Evolutionary conservation across 2,329 filamentous ascomycete species (phyloP).

Genomic region (Zymoseptoria passerinii): DNA sequence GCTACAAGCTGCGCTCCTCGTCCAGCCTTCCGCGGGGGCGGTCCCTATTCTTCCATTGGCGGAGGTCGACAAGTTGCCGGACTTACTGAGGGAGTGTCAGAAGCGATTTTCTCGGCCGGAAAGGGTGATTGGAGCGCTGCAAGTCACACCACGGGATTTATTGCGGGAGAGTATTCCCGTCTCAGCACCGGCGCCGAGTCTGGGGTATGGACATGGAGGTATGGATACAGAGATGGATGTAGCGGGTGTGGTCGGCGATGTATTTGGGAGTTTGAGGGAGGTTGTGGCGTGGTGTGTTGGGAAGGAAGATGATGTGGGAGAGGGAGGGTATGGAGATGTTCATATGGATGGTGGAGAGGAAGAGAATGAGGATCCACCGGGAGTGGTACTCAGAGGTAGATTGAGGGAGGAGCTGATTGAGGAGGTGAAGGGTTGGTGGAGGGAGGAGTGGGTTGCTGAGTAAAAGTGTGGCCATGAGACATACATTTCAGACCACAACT

Average conservation of each 20-base stretch:
- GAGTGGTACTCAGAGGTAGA: not conserved
- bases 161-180: not conserved
- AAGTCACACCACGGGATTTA: not conserved
- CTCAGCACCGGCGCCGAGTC: too few relatives aligned
- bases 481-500: too few relatives aligned
- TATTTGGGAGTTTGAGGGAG: not conserved
- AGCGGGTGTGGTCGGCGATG: not conserved
- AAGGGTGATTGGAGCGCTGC: slow-evolving; percentile 16
- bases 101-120: slow-evolving; percentile 4
- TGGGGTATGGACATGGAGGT: too few relatives aligned
- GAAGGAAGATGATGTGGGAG: not conserved
- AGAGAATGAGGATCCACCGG: slow-evolving; percentile 24
- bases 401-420: slow-evolving; percentile 25
- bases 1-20: slow-evolving; percentile 23
- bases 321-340: slow-evolving; percentile 11
- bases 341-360: slow-evolving; percentile 14
- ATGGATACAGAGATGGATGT: not conserved
- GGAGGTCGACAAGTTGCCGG: slow-evolving; percentile 14
- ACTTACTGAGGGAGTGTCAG: slow-evolving; percentile 17
- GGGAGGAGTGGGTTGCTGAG: slow-evolving; percentile 25
- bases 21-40: slow-evolving; percentile 12
- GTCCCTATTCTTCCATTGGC: slow-evolving; percentile 24
- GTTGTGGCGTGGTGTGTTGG: not conserved
- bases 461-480: slow-evolving; percentile 3
- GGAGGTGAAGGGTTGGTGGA: slow-evolving; percentile 34